These are phyloP conservation scores for Candida loeiensis DNA, from an alignment of 805 yeast species.

Conservation along the genomic window DNA sequence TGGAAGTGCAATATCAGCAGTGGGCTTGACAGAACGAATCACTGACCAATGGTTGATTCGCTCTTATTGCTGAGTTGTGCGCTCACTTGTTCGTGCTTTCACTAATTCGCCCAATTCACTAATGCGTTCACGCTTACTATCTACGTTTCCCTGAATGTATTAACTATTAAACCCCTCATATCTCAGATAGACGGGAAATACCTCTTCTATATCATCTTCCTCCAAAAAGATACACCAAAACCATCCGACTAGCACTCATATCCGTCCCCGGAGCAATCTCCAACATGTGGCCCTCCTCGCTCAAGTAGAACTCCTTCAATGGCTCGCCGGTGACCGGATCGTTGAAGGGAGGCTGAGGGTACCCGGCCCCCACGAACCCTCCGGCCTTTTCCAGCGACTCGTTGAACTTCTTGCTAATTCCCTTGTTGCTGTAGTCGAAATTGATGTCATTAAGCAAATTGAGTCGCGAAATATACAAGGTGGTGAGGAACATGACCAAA, in stretches of 20 bases:
- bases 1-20: too few relatives aligned
- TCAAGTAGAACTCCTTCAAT: slow-evolving; percentile 26
- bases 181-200: slow-evolving; percentile 1
- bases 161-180: background rate
- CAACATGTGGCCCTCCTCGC: slow-evolving; percentile 30
- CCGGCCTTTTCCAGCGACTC: slow-evolving; percentile 1
- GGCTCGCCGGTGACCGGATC: slow-evolving; percentile 15
- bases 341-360: too few relatives aligned
- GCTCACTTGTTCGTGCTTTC: too few relatives aligned
- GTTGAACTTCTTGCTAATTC: slow-evolving; percentile 9
- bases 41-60: too few relatives aligned
- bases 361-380: too few relatives aligned
- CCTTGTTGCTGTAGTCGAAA: slow-evolving; percentile 26
- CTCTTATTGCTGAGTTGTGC: too few relatives aligned
- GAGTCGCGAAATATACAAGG: slow-evolving; percentile 35
- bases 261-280: slow-evolving; percentile 19
- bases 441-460: slow-evolving; percentile 31
- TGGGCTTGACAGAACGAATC: too few relatives aligned
- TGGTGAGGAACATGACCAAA: slow-evolving; percentile 36
- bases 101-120: too few relatives aligned
- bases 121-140: background rate
- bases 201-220: background rate
- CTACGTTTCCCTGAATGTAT: too few relatives aligned
- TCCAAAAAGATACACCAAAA: slow-evolving; percentile 26
- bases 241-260: slow-evolving; percentile 21